Evolutionary conservation across 2,329 filamentous ascomycete genomes (phyloP).

Genomic region (Bretziella fagacearum): DNA sequence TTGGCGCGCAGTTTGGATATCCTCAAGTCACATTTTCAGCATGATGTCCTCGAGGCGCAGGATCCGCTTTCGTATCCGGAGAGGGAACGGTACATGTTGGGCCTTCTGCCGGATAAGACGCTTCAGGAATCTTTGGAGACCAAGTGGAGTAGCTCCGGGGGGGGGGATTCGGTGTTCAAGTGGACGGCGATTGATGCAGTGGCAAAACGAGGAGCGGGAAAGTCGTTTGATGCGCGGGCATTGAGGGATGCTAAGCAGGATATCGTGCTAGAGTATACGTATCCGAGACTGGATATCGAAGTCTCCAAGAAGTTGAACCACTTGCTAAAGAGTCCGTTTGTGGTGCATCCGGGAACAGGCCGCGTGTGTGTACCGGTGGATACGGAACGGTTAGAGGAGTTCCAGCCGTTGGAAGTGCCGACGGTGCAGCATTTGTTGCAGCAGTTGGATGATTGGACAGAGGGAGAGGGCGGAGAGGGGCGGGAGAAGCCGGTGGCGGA

Average conservation of each 20-base stretch:
- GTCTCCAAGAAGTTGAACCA: constrained; percentile 97
- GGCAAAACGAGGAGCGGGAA: constrained; percentile 59
- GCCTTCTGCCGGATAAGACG: constrained; percentile 64
- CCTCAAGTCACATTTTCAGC: constrained; percentile 67
- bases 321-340: constrained; percentile 91
- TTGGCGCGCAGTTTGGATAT: constrained; percentile 73
- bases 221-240: constrained; percentile 52
- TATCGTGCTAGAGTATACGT: constrained; percentile 92
- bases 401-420: constrained; percentile 77
- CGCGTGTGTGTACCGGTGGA: constrained; percentile 94
- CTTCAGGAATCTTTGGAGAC: constrained; percentile 65
- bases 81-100: constrained; percentile 59
- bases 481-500: constrained; percentile 41
- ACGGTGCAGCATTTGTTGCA: constrained; percentile 66
- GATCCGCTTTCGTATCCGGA: constrained; percentile 64
- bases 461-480: constrained; percentile 20
- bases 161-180: constrained; percentile 59
- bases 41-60: constrained; percentile 65
- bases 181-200: constrained; percentile 88
- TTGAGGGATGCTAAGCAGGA: constrained; percentile 87
- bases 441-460: constrained; percentile 74
- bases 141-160: constrained; percentile 75
- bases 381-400: constrained; percentile 51
- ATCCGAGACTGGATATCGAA: constrained; percentile 88
- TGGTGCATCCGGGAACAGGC: constrained; percentile 87